A percentile compares a stretch with the other conserved stretches of the same genome.
Conservation (phyloP, 1,139 yeast genomes). For the Kurtzmaniella quercitrusa region DNA sequence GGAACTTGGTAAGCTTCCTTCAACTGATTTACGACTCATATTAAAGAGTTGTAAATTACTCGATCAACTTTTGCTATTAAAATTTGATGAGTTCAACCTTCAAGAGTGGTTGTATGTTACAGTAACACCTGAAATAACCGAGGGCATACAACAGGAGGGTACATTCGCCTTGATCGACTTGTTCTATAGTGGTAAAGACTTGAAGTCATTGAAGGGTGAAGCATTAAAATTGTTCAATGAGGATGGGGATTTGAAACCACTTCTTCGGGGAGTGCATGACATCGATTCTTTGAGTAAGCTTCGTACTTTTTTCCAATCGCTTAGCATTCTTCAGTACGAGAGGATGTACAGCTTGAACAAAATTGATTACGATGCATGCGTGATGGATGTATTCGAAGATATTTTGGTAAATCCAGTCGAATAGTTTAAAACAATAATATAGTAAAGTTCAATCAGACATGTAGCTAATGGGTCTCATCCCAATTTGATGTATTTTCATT, state of each 20-base stretch:
- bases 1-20: conserved; percentile 25
- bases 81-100: conserved; percentile 75
- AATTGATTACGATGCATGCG: conserved; percentile 48
- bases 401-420: not conserved
- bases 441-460: too few species aligned
- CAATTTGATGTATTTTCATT: too few species aligned
- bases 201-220: conserved; percentile 29
- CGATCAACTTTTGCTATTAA: conserved; percentile 65
- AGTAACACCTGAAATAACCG: conserved; percentile 64
- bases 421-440: not conserved
- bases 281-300: conserved; percentile 49
- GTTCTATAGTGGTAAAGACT: conserved; percentile 41
- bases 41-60: conserved; percentile 70
- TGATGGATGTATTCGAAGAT: conserved; percentile 54
- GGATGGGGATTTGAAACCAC: conserved; percentile 31
- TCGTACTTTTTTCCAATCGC: conserved; percentile 64
- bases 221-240: conserved; percentile 27
- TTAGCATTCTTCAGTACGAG: conserved; percentile 73
- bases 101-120: conserved; percentile 84
- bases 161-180: conserved; percentile 46
- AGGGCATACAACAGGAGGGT: conserved; percentile 24
- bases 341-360: conserved; percentile 55
- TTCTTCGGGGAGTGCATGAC: conserved; percentile 41
- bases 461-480: too few species aligned
- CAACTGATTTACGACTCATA: conserved; percentile 39